A percentile compares a stretch with the other conserved stretches of the same genome.
Evolutionary conservation across 345 rosid genomes (phyloP).

Genomic region (Hibiscus tridactylites): DNA sequence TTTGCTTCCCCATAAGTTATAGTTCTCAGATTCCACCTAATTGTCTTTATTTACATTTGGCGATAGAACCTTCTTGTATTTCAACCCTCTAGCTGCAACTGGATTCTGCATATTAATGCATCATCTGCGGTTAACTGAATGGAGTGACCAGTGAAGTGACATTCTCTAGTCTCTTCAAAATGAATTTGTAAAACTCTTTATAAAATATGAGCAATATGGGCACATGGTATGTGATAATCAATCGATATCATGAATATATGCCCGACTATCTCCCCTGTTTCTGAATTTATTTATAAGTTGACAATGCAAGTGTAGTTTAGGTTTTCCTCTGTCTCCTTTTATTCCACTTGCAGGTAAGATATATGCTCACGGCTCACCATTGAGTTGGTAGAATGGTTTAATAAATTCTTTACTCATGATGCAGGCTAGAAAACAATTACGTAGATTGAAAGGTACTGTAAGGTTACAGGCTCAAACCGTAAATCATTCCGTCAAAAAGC

Average conservation of each 20-base stretch:
- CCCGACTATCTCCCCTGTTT: neutral
- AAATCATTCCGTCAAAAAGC: conserved; percentile 36
- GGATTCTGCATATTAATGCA: neutral
- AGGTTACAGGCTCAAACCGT: conserved; percentile 40
- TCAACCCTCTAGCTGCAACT: neutral
- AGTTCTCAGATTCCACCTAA: too few species aligned
- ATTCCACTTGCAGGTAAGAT: neutral
- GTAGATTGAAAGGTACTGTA: conserved; percentile 52
- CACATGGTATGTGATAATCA: neutral
- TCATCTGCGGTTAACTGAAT: neutral
- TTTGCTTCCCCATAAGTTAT: too few species aligned
- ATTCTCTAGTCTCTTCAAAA: too few species aligned
- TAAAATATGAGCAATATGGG: neutral
- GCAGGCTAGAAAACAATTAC: conserved; percentile 71
- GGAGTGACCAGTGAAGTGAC: neutral
- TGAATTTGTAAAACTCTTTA: neutral
- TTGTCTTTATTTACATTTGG: too few species aligned
- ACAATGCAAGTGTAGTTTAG: neutral
- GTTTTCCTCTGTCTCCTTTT: too few species aligned
- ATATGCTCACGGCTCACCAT: neutral
- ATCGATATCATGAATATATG: neutral
- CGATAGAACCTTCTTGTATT: neutral
- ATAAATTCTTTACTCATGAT: conserved; percentile 6
- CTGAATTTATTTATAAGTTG: neutral
- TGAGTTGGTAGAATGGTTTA: neutral